A percentile compares a stretch with the other conserved stretches of the same genome.
phyloP scores from a whole-genome alignment of 805 yeast species.

The Kuraishia floccosa region DNA sequence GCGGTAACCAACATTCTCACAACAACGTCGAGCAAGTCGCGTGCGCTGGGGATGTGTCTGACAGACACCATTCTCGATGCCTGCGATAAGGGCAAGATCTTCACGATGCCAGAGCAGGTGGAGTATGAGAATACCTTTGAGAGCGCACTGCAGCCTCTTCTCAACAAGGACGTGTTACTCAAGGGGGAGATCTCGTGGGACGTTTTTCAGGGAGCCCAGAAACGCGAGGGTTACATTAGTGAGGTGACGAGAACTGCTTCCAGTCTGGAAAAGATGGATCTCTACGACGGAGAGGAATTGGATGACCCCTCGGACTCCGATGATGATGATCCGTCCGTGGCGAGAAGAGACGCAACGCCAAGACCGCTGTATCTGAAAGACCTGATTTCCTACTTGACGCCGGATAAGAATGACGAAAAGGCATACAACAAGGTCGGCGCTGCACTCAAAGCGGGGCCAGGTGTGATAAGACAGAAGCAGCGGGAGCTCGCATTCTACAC shows the following conservation, averaged over 20 bases:
- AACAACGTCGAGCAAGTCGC: conserved; percentile 30
- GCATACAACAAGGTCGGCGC: conserved; percentile 36
- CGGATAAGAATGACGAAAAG: conserved; percentile 28
- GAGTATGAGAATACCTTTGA: conserved; percentile 6
- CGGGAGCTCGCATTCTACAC: conserved; percentile 50
- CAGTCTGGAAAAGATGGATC: too few relatives aligned
- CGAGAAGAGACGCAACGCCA: conserved; percentile 21
- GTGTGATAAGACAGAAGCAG: conserved; percentile 55
- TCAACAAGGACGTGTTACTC: background rate
- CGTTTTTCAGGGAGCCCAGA: too few relatives aligned
- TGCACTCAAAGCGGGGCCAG: conserved; percentile 42
- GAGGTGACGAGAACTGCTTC: too few relatives aligned
- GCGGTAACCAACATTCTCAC: conserved; percentile 45
- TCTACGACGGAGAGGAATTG: too few relatives aligned
- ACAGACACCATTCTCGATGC: conserved; percentile 34
- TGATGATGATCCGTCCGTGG: conserved; percentile 37
- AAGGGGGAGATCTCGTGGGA: background rate
- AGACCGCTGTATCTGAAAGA: conserved; percentile 68
- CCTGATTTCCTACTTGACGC: conserved; percentile 41
- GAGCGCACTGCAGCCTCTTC: conserved; percentile 4
- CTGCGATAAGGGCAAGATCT: conserved; percentile 17
- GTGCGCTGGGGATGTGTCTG: conserved; percentile 43
- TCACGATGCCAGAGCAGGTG: conserved; percentile 13
- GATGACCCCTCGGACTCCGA: conserved; percentile 37
- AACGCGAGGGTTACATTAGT: too few relatives aligned